phyloP scores from a whole-genome alignment of 163 green algal species.

The Dunaliella salina region DNA sequence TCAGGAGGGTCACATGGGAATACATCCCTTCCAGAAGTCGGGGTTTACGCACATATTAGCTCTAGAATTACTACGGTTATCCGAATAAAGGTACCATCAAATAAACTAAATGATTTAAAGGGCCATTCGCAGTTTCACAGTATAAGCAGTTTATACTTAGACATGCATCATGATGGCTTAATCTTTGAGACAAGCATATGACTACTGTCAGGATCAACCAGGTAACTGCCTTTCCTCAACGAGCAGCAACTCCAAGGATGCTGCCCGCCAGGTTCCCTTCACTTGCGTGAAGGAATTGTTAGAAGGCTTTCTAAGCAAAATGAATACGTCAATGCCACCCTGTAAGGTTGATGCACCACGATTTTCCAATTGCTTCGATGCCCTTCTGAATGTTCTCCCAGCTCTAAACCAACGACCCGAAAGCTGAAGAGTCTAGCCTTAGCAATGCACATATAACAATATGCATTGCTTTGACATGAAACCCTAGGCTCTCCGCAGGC shows the following conservation, averaged over 20 bases:
- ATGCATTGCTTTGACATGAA: background rate
- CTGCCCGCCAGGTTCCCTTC: no score
- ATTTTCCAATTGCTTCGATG: constrained; percentile 12
- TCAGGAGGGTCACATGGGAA: no score
- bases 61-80: constrained; percentile 97
- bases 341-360: constrained; percentile 5
- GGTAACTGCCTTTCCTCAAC: constrained; percentile 68
- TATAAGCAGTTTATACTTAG: constrained; percentile 98
- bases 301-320: constrained; percentile 15
- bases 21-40: constrained; percentile 88
- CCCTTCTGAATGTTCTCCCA: constrained; percentile 33
- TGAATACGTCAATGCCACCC: background rate
- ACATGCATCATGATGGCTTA: constrained; percentile 99
- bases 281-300: no score
- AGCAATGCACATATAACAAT: background rate
- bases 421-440: constrained; percentile 14
- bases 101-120: constrained; percentile 99
- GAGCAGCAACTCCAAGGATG: no score
- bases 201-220: constrained; percentile 99
- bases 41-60: constrained; percentile 93
- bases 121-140: constrained; percentile 97
- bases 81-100: constrained; percentile 93
- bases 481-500: constrained; percentile 37
- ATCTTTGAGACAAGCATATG: constrained; percentile 99
- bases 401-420: constrained; percentile 32